Percentiles rank a stretch among this genome's conserved stretches.
Evolutionary conservation across 768 basidiomycete species (phyloP).

Genomic region (Mycena polygramma): DNA sequence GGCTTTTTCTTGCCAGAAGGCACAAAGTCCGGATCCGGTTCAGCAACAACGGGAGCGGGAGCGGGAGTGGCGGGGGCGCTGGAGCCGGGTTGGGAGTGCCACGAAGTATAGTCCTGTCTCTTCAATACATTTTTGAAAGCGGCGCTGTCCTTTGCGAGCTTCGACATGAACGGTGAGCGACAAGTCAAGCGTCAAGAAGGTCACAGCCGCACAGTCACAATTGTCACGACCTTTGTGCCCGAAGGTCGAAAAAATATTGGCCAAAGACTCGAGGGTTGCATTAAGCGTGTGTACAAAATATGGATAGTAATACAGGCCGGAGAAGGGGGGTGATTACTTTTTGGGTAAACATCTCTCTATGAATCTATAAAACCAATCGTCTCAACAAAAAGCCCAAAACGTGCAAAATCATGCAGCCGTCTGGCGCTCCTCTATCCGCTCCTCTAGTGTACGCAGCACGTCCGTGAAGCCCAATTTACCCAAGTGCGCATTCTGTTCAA

Average conservation of each 20-base stretch:
- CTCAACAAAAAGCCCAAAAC: slow-evolving; percentile 1
- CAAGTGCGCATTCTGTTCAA: slow-evolving; percentile 91
- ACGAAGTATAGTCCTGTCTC: slow-evolving; percentile 78
- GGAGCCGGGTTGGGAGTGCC: slow-evolving; percentile 76
- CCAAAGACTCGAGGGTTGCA: not conserved
- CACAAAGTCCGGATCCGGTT: slow-evolving; percentile 46
- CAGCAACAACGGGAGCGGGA: not conserved
- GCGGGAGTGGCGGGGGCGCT: slow-evolving; percentile 35
- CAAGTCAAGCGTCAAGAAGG: not conserved
- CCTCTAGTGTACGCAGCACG: slow-evolving; percentile 83
- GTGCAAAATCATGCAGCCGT: slow-evolving; percentile 35
- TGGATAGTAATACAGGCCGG: slow-evolving; percentile 22
- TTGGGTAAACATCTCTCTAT: slow-evolving; percentile 18
- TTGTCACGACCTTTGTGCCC: too few species aligned
- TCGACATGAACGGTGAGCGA: slow-evolving; percentile 62
- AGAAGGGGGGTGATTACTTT: slow-evolving; percentile 26
- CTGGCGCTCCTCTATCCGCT: slow-evolving; percentile 80
- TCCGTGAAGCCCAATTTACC: slow-evolving; percentile 93
- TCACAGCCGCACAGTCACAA: not conserved
- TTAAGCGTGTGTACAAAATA: slow-evolving; percentile 27
- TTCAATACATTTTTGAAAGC: slow-evolving; percentile 76
- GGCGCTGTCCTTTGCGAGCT: slow-evolving; percentile 77
- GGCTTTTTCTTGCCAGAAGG: slow-evolving; percentile 64
- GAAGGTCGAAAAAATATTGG: not conserved
- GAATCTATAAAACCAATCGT: not conserved